Evolutionary conservation across 768 basidiomycete species (phyloP), one percentile per base, ranked within the genome.

Genomic region (Boletus sp.): DNA sequence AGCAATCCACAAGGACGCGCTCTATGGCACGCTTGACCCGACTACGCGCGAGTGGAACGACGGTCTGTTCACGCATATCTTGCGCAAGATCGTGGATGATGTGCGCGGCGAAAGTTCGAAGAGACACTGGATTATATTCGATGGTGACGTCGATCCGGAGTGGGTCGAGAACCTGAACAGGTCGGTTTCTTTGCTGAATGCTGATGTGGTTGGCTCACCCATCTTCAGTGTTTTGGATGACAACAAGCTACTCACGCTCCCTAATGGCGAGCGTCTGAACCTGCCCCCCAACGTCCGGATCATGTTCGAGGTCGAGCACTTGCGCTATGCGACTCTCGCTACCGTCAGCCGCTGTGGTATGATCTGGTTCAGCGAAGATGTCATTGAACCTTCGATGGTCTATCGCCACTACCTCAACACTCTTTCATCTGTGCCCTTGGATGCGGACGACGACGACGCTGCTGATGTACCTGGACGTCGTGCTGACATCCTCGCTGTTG

Each of bases 111-210:
- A 98, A 75, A 97, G 93, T 70, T 81, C 84, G 17, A 98, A 96
- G 76, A 78, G 97, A 33, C 97, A 98, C 68, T 99, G 96, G 97
- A 99, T 99, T 64, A 90, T 99, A 57, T 99, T 99, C 61, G 97
- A 99, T 67, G 97, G 97, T 56, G 97, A 99, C 65, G 97, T 99
- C 42, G 97, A 99, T 78, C 97, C 96, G 0, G 97, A 99, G 75
- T 98, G 97, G 97, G 97, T 99, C 2, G 97, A 99, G 75, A 99
- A 99, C 73, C 74, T 99, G 74, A 99, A 99, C 76, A 98, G 95
- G 97, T 91, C 35, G 81, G 75, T 40, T 59, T 30, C 12, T 54
- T 46, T 40, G 3, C 14, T 40, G 24, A 24, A 10, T 36, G 12
- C n/a, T 47, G n/a, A 39, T 47, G 32, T 33, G 1, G n/a, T 54